Evolutionary conservation across 495 filamentous ascomycete species (phyloP), one percentile per base, ranked within the genome.

Genomic region (Trichoderma reesei): DNA sequence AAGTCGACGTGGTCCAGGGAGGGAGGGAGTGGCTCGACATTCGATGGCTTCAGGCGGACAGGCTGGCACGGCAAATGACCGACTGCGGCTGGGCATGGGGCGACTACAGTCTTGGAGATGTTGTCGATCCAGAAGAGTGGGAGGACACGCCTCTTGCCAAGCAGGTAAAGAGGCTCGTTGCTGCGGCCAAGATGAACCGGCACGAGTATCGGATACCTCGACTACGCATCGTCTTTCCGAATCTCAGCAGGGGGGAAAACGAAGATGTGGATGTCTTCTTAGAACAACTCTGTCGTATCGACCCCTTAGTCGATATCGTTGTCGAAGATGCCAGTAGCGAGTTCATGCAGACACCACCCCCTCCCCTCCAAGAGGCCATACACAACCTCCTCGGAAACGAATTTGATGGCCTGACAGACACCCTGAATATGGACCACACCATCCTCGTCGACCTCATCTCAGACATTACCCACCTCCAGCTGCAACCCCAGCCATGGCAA

Each of bases 401-500:
- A 5, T 81, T 82, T 70, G 77, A 77, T 38, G 68, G 72, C 1
- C 83, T 89, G 69, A 84, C 86, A 1, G 39, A 78, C 7, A 81
- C 76, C 3, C 66, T 91, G 42, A 91, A 91, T 72, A 79, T 91
- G 65, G 88, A 91, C 72, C 90, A 88, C 74, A 90, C 88, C 9
- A 79, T 90, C 63, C 78, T 91, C 36, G 81, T 91, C 11, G 88
- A 86, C 20, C 75, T 89, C 51, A 82, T 86, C 26, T 88, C 85
- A n/a, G 88, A 91, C 69, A 78, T 91, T 6, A 88, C 85, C 0
- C 86, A 90, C 68, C 70, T 74, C 33, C 75, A 79, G 48, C 77
- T 81, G 8, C 68, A 72, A n/a, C 69, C 78, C 4, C 54, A 75
- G 61, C 72, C 68, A 51, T 77, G 74, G 70, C 82, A 82, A 65